A percentile compares a stretch with the other conserved stretches of the same genome.
These are phyloP conservation scores for Drosera spatulata DNA, from an alignment of 179 eudicot species.

Conservation along the genomic window DNA sequence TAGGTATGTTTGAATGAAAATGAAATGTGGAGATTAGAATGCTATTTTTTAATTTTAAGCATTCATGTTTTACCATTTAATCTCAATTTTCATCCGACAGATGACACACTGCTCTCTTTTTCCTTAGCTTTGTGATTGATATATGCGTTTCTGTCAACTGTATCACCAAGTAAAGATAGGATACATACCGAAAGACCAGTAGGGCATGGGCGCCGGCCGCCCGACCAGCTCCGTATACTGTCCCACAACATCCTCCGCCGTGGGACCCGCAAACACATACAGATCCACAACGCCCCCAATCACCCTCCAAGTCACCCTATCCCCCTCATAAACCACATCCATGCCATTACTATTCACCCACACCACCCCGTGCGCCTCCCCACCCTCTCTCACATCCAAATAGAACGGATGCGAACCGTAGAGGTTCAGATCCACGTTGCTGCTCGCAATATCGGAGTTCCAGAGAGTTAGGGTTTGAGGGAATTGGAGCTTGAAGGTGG, in stretches of 20 bases:
- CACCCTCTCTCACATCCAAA: conserved; percentile 51
- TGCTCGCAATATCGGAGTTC: conserved; percentile 45
- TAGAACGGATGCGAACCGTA: conserved; percentile 92
- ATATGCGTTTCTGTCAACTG: too few species aligned
- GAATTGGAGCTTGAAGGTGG: conserved; percentile 37
- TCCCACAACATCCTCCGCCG: conserved; percentile 35
- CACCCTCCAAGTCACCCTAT: conserved; percentile 44
- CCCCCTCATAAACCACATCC: conserved; percentile 58
- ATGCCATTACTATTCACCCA: conserved; percentile 59
- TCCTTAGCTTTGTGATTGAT: not conserved
- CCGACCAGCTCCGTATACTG: conserved; percentile 65
- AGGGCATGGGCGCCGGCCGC: conserved; percentile 63
- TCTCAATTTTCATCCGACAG: too few species aligned
- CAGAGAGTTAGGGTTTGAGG: conserved; percentile 68
- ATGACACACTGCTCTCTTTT: too few species aligned
- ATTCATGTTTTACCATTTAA: too few species aligned
- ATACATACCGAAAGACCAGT: conserved; percentile 59
- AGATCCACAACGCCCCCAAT: conserved; percentile 63
- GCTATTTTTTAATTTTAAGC: too few species aligned
- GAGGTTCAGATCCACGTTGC: conserved; percentile 34
- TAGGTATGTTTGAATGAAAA: too few species aligned
- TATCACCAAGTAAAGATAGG: not conserved
- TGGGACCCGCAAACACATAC: conserved; percentile 43
- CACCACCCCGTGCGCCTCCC: conserved; percentile 40
- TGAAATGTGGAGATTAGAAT: too few species aligned